A percentile compares a stretch with the other conserved stretches of the same genome.
These are phyloP conservation scores for Zygotorulaspora mrakii DNA, from an alignment of 1,139 yeast genomes.

Conservation along the genomic window DNA sequence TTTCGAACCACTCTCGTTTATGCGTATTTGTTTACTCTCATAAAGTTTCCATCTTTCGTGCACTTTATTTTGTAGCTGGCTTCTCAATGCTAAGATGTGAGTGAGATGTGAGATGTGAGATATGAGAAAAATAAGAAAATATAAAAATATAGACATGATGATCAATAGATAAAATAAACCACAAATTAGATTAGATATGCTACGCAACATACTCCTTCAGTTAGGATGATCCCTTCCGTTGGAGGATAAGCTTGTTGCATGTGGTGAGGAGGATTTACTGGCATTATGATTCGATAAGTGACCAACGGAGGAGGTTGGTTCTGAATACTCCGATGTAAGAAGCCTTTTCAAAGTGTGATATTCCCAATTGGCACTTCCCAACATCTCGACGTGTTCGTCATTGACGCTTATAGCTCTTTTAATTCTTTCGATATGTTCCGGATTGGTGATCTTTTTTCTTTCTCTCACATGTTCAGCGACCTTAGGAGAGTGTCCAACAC, in stretches of 20 bases:
- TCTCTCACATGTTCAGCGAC: conserved; percentile 49
- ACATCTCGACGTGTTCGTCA: conserved; percentile 21
- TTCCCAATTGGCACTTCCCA: conserved; percentile 38
- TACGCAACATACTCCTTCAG: no score
- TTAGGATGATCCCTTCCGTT: no score
- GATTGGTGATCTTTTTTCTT: conserved; percentile 46
- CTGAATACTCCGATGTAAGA: conserved; percentile 13
- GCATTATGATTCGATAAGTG: not conserved
- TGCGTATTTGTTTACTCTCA: no score
- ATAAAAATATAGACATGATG: no score
- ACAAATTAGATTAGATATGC: no score
- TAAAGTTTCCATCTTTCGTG: no score
- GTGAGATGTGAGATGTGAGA: no score
- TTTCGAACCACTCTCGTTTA: not conserved
- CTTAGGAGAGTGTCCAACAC: conserved; percentile 71
- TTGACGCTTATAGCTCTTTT: conserved; percentile 56
- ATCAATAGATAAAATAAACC: no score
- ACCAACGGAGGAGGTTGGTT: conserved; percentile 5
- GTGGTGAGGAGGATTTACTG: conserved; percentile 1
- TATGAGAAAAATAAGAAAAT: no score
- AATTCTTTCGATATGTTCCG: conserved; percentile 51
- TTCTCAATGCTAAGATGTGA: no score
- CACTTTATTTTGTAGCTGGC: no score
- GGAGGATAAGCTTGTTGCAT: not conserved
- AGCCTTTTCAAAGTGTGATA: conserved; percentile 26